Evolutionary conservation across 768 basidiomycete species (phyloP).

Genomic region (Tylopilus cervinicoccineus): DNA sequence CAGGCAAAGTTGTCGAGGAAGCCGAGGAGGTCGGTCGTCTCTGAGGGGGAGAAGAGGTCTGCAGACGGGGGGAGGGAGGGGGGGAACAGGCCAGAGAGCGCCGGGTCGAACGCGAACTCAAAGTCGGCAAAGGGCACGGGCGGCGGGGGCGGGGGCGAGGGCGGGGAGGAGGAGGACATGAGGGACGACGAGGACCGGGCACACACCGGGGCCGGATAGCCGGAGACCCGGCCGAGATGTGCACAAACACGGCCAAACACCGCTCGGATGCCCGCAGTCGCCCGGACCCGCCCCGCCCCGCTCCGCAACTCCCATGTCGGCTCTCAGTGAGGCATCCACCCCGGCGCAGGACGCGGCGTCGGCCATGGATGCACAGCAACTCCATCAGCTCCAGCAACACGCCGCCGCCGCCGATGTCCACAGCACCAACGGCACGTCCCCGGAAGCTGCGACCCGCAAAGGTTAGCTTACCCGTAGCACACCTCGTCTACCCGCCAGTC

Average conservation of each 20-base stretch:
- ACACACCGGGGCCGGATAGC: constrained; percentile 15
- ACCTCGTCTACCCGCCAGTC: constrained; percentile 10
- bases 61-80: constrained; percentile 67
- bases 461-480: constrained; percentile 40
- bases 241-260: constrained; percentile 28
- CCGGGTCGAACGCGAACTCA: constrained; percentile 66
- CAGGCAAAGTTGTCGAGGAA: constrained; percentile 81
- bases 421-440: constrained; percentile 27
- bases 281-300: constrained; percentile 32
- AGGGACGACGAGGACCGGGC: constrained; percentile 13
- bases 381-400: constrained; percentile 39
- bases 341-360: constrained; percentile 62
- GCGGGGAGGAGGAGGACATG: background rate
- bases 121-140: constrained; percentile 65
- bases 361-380: constrained; percentile 56
- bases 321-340: constrained; percentile 65
- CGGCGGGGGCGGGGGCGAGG: constrained; percentile 36
- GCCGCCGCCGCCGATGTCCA: constrained; percentile 30
- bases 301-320: constrained; percentile 65
- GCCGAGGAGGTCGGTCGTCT: constrained; percentile 74
- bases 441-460: constrained; percentile 46
- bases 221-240: constrained; percentile 18
- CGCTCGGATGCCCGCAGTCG: constrained; percentile 24
- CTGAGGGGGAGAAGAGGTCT: constrained; percentile 73
- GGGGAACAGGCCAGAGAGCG: constrained; percentile 50